phyloP scores from a whole-genome alignment of 2,329 filamentous ascomycete species.

The Stromatinia cepivora region DNA sequence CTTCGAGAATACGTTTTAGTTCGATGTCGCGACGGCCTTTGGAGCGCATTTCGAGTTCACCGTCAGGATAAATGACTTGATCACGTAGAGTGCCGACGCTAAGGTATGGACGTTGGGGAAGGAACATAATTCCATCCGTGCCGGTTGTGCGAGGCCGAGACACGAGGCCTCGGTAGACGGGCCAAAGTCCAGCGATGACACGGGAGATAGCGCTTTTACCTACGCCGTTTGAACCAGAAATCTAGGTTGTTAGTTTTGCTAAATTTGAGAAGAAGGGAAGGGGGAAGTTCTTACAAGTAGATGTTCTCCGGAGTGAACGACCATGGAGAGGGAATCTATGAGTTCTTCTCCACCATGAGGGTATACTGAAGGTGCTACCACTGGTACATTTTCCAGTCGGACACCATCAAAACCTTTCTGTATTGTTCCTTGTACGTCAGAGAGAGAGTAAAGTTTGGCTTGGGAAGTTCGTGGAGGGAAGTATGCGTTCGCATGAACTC shows the following conservation, averaged over 20 bases:
- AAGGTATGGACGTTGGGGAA: slow-evolving; percentile 90
- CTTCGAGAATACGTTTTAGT: slow-evolving; percentile 75
- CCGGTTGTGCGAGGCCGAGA: slow-evolving; percentile 79
- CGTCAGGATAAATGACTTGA: slow-evolving; percentile 97
- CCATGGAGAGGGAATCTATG: slow-evolving; percentile 82
- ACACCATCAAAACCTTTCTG: slow-evolving; percentile 96
- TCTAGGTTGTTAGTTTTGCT: slow-evolving; percentile 46
- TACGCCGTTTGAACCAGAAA: slow-evolving; percentile 91
- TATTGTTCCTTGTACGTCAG: slow-evolving; percentile 89
- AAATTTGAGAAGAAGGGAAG: background rate
- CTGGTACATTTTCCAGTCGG: slow-evolving; percentile 85
- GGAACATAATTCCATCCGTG: slow-evolving; percentile 95
- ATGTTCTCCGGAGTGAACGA: slow-evolving; percentile 88
- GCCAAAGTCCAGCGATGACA: slow-evolving; percentile 91
- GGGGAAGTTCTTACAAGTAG: slow-evolving; percentile 58
- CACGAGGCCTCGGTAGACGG: slow-evolving; percentile 89
- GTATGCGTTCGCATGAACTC: slow-evolving; percentile 90
- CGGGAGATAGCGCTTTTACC: slow-evolving; percentile 89
- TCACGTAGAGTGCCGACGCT: slow-evolving; percentile 90
- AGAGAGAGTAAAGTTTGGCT: slow-evolving; percentile 82
- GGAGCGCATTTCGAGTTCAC: slow-evolving; percentile 88
- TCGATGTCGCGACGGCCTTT: slow-evolving; percentile 76
- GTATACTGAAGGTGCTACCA: slow-evolving; percentile 86
- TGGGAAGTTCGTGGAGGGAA: slow-evolving; percentile 64
- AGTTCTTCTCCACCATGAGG: slow-evolving; percentile 91